Percentiles rank a stretch among this genome's conserved stretches.
phyloP scores from a whole-genome alignment of 1,284 basidiomycete species.

The Ceratorhiza oryzae-sativae region DNA sequence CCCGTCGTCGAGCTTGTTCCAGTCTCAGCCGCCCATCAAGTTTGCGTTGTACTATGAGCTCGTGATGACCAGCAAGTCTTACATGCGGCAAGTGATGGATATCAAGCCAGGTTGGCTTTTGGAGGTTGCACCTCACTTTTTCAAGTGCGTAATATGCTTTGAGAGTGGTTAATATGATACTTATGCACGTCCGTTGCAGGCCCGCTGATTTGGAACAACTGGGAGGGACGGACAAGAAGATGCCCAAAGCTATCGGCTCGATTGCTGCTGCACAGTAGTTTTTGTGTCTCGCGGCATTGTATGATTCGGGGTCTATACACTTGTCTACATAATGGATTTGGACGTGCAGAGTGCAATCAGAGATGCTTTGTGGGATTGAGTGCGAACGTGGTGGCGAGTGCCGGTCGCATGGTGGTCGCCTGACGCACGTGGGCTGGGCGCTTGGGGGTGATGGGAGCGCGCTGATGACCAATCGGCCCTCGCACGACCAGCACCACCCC shows the following conservation, averaged over 20 bases:
- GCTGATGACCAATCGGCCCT: neutral
- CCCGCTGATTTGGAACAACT: slow-evolving; percentile 82
- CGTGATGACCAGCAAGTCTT: slow-evolving; percentile 86
- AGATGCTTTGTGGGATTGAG: too few relatives aligned
- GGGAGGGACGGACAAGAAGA: slow-evolving; percentile 84
- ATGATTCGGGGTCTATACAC: too few relatives aligned
- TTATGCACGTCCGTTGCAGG: slow-evolving; percentile 39
- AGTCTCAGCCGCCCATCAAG: slow-evolving; percentile 91
- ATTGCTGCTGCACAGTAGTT: slow-evolving; percentile 14
- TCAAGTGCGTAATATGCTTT: slow-evolving; percentile 61
- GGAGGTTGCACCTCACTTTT: slow-evolving; percentile 95
- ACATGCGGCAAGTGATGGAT: slow-evolving; percentile 73
- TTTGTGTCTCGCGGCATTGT: too few relatives aligned
- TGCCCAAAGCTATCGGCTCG: slow-evolving; percentile 68
- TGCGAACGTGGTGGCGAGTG: slow-evolving; percentile 30
- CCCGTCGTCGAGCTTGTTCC: slow-evolving; percentile 93
- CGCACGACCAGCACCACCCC: neutral
- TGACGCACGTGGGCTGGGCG: slow-evolving; percentile 23
- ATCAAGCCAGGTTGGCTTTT: slow-evolving; percentile 94
- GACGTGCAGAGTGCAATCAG: slow-evolving; percentile 50
- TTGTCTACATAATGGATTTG: slow-evolving; percentile 13
- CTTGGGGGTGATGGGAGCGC: neutral
- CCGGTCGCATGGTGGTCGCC: slow-evolving; percentile 3
- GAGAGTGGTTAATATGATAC: too few relatives aligned
- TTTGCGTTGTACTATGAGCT: slow-evolving; percentile 95